phyloP scores from a whole-genome alignment of 1,284 basidiomycete species.

The Cutaneotrichosporon mucoides region DNA sequence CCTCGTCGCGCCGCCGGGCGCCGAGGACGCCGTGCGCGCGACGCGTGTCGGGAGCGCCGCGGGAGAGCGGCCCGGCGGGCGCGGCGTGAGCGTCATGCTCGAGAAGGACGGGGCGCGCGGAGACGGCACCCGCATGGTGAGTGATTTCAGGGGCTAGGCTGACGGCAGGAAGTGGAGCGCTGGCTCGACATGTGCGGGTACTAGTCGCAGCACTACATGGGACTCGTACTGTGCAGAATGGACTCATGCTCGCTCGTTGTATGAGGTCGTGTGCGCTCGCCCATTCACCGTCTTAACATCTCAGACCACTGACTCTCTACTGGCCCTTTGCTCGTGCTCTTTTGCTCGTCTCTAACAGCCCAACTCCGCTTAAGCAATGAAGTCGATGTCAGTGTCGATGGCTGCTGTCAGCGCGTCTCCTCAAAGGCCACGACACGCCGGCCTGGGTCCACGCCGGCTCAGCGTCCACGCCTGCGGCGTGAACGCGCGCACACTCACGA shows the following conservation, averaged over 20 bases:
- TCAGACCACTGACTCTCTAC: no score
- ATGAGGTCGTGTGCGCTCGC: no score
- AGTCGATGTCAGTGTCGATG: slow-evolving; percentile 35
- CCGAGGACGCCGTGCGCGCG: slow-evolving; percentile 4
- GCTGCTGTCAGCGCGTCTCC: slow-evolving; percentile 13
- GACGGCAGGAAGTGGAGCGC: slow-evolving; percentile 41
- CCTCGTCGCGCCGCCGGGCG: slow-evolving; percentile 30
- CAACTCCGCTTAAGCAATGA: slow-evolving; percentile 24
- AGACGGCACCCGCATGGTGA: slow-evolving; percentile 35
- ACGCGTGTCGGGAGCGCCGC: slow-evolving; percentile 25
- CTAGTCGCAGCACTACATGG: slow-evolving; percentile 10
- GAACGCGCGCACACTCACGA: not conserved
- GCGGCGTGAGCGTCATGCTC: slow-evolving; percentile 36
- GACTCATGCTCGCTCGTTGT: no score
- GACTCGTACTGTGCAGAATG: not conserved
- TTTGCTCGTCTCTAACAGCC: no score
- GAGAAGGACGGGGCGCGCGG: slow-evolving; percentile 29
- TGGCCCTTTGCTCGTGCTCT: no score
- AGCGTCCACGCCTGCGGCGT: not conserved
- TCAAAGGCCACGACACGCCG: no score
- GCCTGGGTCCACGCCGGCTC: no score
- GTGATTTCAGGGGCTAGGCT: slow-evolving; percentile 14
- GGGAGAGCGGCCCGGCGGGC: slow-evolving; percentile 29
- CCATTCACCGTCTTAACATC: no score
- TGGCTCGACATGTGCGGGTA: slow-evolving; percentile 49